A percentile compares a stretch with the other conserved stretches of the same genome.
Evolutionary conservation across 306 rosid species (phyloP).

Genomic region (Corylus americana): DNA sequence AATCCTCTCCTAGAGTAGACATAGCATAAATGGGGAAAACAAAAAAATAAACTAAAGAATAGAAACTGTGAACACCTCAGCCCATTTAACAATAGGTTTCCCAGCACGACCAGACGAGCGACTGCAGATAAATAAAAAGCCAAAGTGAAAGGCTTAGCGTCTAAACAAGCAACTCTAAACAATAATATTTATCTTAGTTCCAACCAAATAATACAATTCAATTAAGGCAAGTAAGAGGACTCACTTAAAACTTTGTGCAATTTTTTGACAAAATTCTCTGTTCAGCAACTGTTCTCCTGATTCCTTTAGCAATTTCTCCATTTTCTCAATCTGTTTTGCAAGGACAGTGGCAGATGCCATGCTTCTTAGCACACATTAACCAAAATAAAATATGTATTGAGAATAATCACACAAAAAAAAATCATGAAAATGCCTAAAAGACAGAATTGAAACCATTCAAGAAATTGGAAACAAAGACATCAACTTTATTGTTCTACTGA

Average conservation of each 20-base stretch:
- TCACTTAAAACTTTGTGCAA: conserved; percentile 67
- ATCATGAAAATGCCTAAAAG: not conserved
- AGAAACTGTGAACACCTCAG: conserved; percentile 54
- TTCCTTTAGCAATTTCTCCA: conserved; percentile 63
- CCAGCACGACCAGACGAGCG: conserved; percentile 89
- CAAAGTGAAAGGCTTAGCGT: conserved; percentile 27
- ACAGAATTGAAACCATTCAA: not conserved
- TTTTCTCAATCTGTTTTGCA: conserved; percentile 64
- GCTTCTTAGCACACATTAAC: not conserved
- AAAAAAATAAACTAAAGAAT: not conserved
- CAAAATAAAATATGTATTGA: not conserved
- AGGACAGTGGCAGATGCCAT: not conserved
- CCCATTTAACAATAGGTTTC: conserved; percentile 78
- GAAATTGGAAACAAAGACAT: not conserved
- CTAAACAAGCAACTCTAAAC: not conserved
- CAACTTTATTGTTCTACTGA: not conserved
- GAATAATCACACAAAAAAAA: not conserved
- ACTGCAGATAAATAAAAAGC: conserved; percentile 49
- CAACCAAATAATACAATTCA: conserved; percentile 1
- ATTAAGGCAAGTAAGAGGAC: conserved; percentile 28
- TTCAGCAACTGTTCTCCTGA: conserved; percentile 43
- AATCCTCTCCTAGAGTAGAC: not conserved
- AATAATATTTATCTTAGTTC: not conserved
- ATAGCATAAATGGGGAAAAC: not conserved
- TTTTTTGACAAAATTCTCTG: conserved; percentile 53